Evolutionary conservation across 305 asterid genomes (phyloP), one percentile per base, ranked within the genome.

Genomic region (Caryopteris hybrid): DNA sequence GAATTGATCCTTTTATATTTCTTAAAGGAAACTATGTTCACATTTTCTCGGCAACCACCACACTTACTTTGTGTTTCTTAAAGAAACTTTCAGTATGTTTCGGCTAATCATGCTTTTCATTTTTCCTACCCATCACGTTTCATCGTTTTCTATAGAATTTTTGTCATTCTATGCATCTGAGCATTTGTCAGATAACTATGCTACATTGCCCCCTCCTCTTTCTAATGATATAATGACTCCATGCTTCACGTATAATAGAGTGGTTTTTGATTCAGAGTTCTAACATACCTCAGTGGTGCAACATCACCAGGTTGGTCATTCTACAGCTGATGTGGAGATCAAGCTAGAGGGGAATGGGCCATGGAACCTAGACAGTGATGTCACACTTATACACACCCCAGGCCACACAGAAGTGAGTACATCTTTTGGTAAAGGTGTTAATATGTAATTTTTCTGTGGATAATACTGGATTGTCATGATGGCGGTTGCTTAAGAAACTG

Each of bases 301-400:
- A 48, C 29, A 43, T 56, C 69, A 46, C 74, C 85, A 87, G 91
- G 86, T 83, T 31, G 36, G 68, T 73, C 45, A 42, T 45, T 77
- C 87, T 31, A 87, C 91, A 61, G 76, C 84, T 68, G 81, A 76
- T 29, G 89, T 85, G 71, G 91, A 83, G 76, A 74, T 79, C 42
- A 87, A 81, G 87, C 80, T 87, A 41, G 86, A 85, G 73, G 87
- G 89, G 13, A 78, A 22, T 64, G 91, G 89, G 41, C 91, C 95
- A 33, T 87, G 95, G 95, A 64, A 54, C 66, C 83, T 84, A 48
- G 84, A 82, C 51, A 76, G 70, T 60, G 95, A 81, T 48, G 29
- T 87, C 64, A 59, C 82, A 61, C 87, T 87, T 64, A 69, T 85
- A 66, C 84, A 81, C 78, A 83, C 95, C 55, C 91, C 91, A 66